Conservation (phyloP, 2,329 filamentous ascomycete species). For the Curvularia hawaiiensis region DNA sequence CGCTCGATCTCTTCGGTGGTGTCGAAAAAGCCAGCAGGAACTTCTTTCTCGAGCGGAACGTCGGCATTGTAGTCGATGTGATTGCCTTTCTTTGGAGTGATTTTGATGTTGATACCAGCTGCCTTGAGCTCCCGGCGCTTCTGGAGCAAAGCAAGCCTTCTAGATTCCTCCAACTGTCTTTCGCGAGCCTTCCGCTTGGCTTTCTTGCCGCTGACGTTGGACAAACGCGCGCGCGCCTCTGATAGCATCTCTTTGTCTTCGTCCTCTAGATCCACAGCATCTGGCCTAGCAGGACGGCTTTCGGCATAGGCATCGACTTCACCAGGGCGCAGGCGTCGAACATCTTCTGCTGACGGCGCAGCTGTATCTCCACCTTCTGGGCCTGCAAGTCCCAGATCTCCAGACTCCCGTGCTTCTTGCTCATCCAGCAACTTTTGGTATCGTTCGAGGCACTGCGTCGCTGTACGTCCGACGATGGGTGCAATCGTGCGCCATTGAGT, state of each 20-base stretch:
- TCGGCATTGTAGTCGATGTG: constrained; percentile 99
- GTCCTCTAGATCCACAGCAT: constrained; percentile 97
- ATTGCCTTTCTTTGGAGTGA: constrained; percentile 86
- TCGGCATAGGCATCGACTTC: constrained; percentile 98
- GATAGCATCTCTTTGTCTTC: constrained; percentile 99
- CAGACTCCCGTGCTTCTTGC: constrained; percentile 84
- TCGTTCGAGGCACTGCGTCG: constrained; percentile 94
- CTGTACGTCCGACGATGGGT: constrained; percentile 92
- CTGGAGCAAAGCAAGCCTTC: constrained; percentile 85
- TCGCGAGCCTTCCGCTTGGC: constrained; percentile 97
- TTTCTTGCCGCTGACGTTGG: constrained; percentile 99
- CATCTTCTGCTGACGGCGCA: constrained; percentile 90
- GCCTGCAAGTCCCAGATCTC: constrained; percentile 80
- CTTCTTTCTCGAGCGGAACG: constrained; percentile 94
- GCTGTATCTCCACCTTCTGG: constrained; percentile 84
- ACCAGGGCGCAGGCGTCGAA: constrained; percentile 83
- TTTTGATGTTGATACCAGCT: constrained; percentile 97
- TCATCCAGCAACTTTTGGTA: constrained; percentile 97
- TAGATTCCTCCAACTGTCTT: constrained; percentile 91
- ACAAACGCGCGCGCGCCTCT: constrained; percentile 91
- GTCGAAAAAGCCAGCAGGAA: constrained; percentile 89
- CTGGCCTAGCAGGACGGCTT: constrained; percentile 91
- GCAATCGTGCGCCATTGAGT: constrained; percentile 99
- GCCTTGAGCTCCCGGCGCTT: constrained; percentile 97
- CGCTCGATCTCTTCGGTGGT: constrained; percentile 78